Evolutionary conservation across 1,139 yeast species (phyloP).

Genomic region (Ogataea hybrid): DNA sequence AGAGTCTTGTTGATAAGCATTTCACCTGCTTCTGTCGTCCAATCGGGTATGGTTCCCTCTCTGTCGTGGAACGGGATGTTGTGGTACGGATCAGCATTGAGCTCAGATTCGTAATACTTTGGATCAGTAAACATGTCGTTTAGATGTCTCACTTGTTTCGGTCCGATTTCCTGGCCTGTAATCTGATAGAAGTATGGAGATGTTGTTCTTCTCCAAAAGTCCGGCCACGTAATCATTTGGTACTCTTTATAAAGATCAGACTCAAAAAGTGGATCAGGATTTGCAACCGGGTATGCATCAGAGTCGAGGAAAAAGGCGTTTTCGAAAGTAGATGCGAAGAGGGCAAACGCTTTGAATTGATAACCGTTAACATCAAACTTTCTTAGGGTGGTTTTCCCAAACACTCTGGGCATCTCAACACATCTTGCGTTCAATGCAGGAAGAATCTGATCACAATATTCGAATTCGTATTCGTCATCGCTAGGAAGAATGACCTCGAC

Average conservation of each 20-base stretch:
- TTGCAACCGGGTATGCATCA: constrained; percentile 50
- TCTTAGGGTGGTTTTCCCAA: constrained; percentile 27
- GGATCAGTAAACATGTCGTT: constrained; percentile 31
- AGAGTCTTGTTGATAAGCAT: constrained; percentile 50
- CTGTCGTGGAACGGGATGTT: constrained; percentile 49
- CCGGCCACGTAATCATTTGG: constrained; percentile 56
- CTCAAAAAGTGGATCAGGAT: constrained; percentile 43
- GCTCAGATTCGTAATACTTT: constrained; percentile 20
- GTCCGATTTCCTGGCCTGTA: constrained; percentile 37
- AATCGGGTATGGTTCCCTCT: constrained; percentile 57
- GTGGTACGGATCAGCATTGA: constrained; percentile 18
- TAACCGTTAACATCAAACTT: constrained; percentile 46
- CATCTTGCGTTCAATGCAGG: constrained; percentile 51
- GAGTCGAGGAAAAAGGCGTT: constrained; percentile 51
- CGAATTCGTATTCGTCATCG: constrained; percentile 45
- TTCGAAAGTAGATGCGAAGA: constrained; percentile 49
- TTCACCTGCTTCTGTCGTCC: constrained; percentile 65
- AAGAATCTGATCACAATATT: constrained; percentile 48
- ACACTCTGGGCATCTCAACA: constrained; percentile 42
- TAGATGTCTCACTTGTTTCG: constrained; percentile 26
- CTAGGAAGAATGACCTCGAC: constrained; percentile 60
- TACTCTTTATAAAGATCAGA: constrained; percentile 25
- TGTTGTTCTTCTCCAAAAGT: constrained; percentile 63
- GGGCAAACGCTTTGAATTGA: constrained; percentile 53
- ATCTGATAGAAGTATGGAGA: constrained; percentile 57